Evolutionary conservation across 306 rosid species (phyloP), one percentile per base, ranked within the genome.

Genomic region (Dryas alaskensis): DNA sequence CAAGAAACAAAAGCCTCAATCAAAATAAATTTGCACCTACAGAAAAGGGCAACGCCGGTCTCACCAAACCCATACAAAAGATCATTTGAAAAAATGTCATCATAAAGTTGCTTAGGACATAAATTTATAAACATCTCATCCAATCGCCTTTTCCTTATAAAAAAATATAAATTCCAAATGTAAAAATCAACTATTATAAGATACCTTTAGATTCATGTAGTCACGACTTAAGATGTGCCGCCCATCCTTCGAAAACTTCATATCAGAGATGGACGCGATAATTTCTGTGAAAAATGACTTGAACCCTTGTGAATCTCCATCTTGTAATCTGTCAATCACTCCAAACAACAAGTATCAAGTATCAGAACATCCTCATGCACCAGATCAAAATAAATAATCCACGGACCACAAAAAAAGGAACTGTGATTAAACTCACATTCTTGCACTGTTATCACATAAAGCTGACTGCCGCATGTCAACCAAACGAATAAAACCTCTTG

Each of bases 401-500:
- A 65, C 19, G 16, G 50, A 31, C 39, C 14, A 57, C 27, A 19
- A 14, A 40, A 51, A 59, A 40, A 63, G 50, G 52, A 63, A 65
- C 48, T 67, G 17, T 54, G 48, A 64, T 7, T 48, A 68, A 71
- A 84, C 89, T 75, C 75, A 90, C 96, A 86, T 73, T 78, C 70
- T 70, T 57, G 89, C 89, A 78, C 82, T 74, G 63, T 81, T 80
- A 65, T 88, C 96, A 68, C 92, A 88, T 81, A 80, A 73, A 48
- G 92, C 89, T 48, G 92, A 83, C 63, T 74, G 87, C 54, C 96
- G 85, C 92, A 90, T 82, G 87, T 90, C 96, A 68, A 73, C 88
- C 42, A 88, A 82, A 67, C 86, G 89, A 79, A 90, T 84, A 44
- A 83, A 78, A 42, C 96, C 96, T 80, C 85, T 84, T 60, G 96